Evolutionary conservation across 2,329 filamentous ascomycete species (phyloP).

Genomic region (Penicillium crustosum): DNA sequence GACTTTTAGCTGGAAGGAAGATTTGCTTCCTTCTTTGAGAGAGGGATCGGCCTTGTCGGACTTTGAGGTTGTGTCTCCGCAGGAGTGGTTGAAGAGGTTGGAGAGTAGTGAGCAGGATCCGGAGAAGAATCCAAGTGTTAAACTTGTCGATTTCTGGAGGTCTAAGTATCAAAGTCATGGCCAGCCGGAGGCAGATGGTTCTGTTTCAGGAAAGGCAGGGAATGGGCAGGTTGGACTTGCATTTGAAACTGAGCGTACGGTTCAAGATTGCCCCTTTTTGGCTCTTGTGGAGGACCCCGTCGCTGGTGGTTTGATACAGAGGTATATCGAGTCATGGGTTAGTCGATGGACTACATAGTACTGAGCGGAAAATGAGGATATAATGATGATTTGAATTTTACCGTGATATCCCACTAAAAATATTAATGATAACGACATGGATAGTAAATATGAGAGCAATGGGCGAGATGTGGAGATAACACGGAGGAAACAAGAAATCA

Average conservation of each 20-base stretch:
- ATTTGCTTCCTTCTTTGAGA: conserved; percentile 36
- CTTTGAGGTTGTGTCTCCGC: conserved; percentile 34
- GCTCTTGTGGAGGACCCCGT: conserved; percentile 19
- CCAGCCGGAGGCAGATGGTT: background rate
- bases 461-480: too few species aligned
- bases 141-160: conserved; percentile 55
- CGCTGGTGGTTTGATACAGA: conserved; percentile 14
- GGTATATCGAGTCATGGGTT: conserved; percentile 24
- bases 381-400: background rate
- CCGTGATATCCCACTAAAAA: background rate
- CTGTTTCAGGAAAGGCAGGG: background rate
- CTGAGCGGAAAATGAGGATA: background rate
- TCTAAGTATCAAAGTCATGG: conserved; percentile 46
- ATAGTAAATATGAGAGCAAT: background rate
- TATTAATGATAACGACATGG: background rate
- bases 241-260: conserved; percentile 18
- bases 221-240: conserved; percentile 2
- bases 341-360: conserved; percentile 14
- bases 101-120: conserved; percentile 51
- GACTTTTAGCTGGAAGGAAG: conserved; percentile 37
- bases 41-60: conserved; percentile 26
- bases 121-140: conserved; percentile 52
- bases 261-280: conserved; percentile 18
- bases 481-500: background rate
- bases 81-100: conserved; percentile 36